phyloP scores from a whole-genome alignment of 768 basidiomycete genomes.

The Kwoniella bestiolae region DNA sequence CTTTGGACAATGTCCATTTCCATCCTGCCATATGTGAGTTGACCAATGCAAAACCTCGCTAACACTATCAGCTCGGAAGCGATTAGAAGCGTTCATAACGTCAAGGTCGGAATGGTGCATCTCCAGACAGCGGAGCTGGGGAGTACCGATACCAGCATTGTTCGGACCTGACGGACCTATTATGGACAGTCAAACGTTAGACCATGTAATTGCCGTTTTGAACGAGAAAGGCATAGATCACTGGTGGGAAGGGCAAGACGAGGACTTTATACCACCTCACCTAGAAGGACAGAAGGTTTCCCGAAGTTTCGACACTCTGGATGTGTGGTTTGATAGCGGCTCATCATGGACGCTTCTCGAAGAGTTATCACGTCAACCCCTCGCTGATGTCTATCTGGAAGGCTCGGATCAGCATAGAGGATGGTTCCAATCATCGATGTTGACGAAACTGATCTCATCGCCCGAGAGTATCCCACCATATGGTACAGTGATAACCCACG shows the following conservation, averaged over 20 bases:
- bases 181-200: constrained; percentile 68
- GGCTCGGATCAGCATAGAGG: constrained; percentile 97
- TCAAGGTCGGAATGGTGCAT: constrained; percentile 99
- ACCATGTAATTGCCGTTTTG: constrained; percentile 77
- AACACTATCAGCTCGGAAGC: constrained; percentile 69
- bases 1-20: constrained; percentile 73
- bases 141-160: constrained; percentile 90
- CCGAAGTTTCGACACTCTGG: constrained; percentile 93
- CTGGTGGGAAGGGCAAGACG: constrained; percentile 89
- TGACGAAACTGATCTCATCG: constrained; percentile 71
- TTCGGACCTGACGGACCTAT: constrained; percentile 70
- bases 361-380: constrained; percentile 56
- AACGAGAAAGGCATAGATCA: constrained; percentile 73
- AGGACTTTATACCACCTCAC: constrained; percentile 75
- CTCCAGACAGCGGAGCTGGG: constrained; percentile 96
- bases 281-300: constrained; percentile 65
- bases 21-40: constrained; percentile 73
- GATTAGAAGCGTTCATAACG: constrained; percentile 82
- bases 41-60: not conserved
- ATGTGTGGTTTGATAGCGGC: constrained; percentile 99
- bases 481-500: constrained; percentile 84
- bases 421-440: constrained; percentile 95
- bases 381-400: constrained; percentile 88
- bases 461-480: constrained; percentile 64
- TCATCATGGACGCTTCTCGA: constrained; percentile 80